phyloP scores from a whole-genome alignment of 352 stramenopile genomes.

The Phytophthora constricta region DNA sequence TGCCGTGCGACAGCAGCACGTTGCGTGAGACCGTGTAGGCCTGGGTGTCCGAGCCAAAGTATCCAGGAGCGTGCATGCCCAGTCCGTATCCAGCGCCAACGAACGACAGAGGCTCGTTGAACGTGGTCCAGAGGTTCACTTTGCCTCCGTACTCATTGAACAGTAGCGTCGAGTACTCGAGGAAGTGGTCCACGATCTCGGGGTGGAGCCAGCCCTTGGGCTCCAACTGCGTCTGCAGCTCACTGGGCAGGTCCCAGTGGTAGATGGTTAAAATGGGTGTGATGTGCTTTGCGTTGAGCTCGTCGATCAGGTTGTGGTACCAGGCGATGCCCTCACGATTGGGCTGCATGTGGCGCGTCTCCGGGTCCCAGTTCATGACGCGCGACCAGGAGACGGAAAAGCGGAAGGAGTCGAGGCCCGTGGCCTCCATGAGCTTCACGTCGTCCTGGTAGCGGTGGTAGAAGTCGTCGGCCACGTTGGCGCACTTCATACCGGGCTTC shows the following conservation, averaged over 20 bases:
- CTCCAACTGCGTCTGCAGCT: constrained; percentile 75
- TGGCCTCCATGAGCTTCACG: constrained; percentile 90
- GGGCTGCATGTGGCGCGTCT: constrained; percentile 44
- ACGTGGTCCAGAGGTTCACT: constrained; percentile 94
- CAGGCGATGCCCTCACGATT: constrained; percentile 90
- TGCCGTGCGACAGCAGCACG: constrained; percentile 90
- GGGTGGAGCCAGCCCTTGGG: constrained; percentile 52
- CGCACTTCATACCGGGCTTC: constrained; percentile 70
- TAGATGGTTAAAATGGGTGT: constrained; percentile 92
- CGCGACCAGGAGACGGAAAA: constrained; percentile 93
- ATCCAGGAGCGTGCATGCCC: constrained; percentile 55
- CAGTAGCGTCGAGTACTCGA: constrained; percentile 86
- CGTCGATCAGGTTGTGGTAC: constrained; percentile 92
- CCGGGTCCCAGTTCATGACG: constrained; percentile 82
- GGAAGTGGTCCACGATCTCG: constrained; percentile 67
- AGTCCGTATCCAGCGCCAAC: constrained; percentile 80
- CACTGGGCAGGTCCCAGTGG: constrained; percentile 94
- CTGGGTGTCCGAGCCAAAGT: constrained; percentile 48
- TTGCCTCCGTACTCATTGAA: constrained; percentile 92
- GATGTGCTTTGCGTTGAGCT: constrained; percentile 77
- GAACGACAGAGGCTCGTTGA: constrained; percentile 94
- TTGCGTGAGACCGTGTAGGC: constrained; percentile 81
- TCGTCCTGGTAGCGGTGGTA: constrained; percentile 92
- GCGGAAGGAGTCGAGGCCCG: constrained; percentile 92
- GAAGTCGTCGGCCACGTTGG: constrained; percentile 92